phyloP scores from a whole-genome alignment of 192 early-diverging fungal genomes.

The Coemansia sp. region DNA sequence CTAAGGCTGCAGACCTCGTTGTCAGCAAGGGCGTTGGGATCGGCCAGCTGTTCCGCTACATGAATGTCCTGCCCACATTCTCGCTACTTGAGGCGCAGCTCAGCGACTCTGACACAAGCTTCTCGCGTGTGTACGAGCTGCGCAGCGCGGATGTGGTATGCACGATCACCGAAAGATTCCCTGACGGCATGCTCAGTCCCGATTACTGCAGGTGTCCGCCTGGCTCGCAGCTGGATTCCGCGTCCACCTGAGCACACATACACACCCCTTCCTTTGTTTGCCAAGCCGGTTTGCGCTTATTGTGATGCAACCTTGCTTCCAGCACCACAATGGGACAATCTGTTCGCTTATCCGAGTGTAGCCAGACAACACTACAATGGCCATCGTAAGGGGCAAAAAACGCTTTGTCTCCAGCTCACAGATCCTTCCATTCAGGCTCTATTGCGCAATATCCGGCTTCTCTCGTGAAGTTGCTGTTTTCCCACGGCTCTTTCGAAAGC shows the following conservation, averaged over 20 bases:
- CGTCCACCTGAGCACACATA: conserved; percentile 1
- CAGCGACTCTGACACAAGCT: conserved; percentile 50
- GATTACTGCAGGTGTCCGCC: conserved; percentile 33
- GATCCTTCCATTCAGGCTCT: background rate
- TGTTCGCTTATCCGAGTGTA: background rate
- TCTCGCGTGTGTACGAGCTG: conserved; percentile 50
- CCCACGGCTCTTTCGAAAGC: no score
- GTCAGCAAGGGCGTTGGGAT: conserved; percentile 54
- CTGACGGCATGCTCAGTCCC: conserved; percentile 51
- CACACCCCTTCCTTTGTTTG: background rate
- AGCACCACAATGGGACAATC: background rate
- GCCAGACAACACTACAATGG: background rate
- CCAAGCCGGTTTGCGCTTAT: conserved; percentile 1
- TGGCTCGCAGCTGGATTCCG: conserved; percentile 5
- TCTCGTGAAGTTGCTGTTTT: no score
- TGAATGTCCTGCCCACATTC: conserved; percentile 54
- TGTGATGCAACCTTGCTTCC: background rate
- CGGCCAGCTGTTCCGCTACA: conserved; percentile 58
- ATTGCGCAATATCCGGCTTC: background rate
- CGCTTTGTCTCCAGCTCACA: background rate
- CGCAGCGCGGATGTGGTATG: conserved; percentile 49
- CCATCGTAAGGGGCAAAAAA: background rate
- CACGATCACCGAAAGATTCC: conserved; percentile 45
- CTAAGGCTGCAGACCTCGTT: conserved; percentile 47
- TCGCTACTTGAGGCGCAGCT: conserved; percentile 44